Percentiles rank a stretch among this genome's conserved stretches.
Conservation (phyloP, 2,329 filamentous ascomycete genomes). For the Aspergillus uvarum region DNA sequence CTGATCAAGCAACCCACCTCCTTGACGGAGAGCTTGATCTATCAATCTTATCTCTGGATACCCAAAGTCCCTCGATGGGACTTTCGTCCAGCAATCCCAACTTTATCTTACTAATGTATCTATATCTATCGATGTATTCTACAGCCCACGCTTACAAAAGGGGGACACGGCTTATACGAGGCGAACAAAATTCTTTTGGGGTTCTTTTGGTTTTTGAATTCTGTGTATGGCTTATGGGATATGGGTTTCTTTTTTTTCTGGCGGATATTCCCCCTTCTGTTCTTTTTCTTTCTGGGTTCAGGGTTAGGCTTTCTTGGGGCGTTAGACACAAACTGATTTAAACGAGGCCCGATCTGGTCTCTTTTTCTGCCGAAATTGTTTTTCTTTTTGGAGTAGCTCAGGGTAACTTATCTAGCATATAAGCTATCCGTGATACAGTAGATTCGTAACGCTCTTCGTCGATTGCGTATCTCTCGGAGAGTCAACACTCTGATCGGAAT, state of each 20-base stretch:
- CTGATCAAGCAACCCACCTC: neutral
- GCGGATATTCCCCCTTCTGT: neutral
- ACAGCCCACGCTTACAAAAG: too few relatives aligned
- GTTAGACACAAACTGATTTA: neutral
- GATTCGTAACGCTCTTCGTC: too few relatives aligned
- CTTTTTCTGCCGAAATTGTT: neutral
- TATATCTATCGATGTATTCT: slow-evolving; percentile 2
- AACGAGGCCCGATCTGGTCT: too few relatives aligned
- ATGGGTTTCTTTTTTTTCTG: neutral
- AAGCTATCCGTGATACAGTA: too few relatives aligned
- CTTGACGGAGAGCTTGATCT: neutral
- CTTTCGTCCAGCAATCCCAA: neutral
- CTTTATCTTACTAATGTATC: neutral
- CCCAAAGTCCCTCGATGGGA: neutral
- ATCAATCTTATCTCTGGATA: neutral
- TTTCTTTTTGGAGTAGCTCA: neutral
- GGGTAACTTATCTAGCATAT: too few relatives aligned
- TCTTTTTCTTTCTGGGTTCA: neutral
- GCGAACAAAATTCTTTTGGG: neutral
- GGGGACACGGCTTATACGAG: neutral
- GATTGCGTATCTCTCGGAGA: too few relatives aligned
- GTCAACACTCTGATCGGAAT: too few relatives aligned
- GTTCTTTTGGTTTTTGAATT: neutral
- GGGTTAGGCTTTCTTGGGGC: neutral
- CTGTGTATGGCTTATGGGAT: neutral